These are phyloP conservation scores for Irpex sp. DNA, from an alignment of 1,284 basidiomycete genomes.

Conservation along the genomic window DNA sequence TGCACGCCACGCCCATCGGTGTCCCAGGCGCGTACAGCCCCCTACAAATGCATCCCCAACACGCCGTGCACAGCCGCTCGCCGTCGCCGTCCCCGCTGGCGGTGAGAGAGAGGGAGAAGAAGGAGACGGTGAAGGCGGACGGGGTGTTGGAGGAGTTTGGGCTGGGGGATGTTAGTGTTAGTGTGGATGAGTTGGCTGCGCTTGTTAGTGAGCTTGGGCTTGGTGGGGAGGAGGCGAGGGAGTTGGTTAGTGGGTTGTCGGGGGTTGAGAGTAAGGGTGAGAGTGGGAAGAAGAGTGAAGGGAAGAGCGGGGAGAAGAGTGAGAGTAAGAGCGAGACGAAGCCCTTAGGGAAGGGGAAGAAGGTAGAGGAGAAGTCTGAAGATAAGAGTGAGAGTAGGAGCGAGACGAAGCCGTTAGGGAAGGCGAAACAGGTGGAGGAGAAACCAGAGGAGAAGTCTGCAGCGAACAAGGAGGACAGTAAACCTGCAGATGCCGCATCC, in stretches of 20 bases:
- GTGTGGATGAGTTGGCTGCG: conserved; percentile 62
- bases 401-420: too few relatives aligned
- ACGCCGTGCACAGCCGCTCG: conserved; percentile 47
- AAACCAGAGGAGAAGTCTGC: too few relatives aligned
- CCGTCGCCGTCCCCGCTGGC: conserved; percentile 29
- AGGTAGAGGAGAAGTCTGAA: not conserved
- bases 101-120: conserved; percentile 21
- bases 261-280: not conserved
- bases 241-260: conserved; percentile 55
- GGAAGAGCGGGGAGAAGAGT: not conserved
- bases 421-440: too few relatives aligned
- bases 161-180: conserved; percentile 71
- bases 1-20: conserved; percentile 57
- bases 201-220: conserved; percentile 70
- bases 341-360: not conserved
- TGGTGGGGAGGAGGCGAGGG: conserved; percentile 64
- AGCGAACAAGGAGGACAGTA: not conserved
- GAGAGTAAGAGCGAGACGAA: conserved; percentile 10
- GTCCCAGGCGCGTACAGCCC: conserved; percentile 72
- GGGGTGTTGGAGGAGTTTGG: conserved; percentile 62
- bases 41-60: conserved; percentile 71
- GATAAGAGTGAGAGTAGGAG: not conserved
- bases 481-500: not conserved
- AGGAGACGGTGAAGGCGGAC: conserved; percentile 53
- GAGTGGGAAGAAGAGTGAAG: not conserved